Conservation (phyloP, 2,329 filamentous ascomycete species). For the Intubia oerlemansii region DNA sequence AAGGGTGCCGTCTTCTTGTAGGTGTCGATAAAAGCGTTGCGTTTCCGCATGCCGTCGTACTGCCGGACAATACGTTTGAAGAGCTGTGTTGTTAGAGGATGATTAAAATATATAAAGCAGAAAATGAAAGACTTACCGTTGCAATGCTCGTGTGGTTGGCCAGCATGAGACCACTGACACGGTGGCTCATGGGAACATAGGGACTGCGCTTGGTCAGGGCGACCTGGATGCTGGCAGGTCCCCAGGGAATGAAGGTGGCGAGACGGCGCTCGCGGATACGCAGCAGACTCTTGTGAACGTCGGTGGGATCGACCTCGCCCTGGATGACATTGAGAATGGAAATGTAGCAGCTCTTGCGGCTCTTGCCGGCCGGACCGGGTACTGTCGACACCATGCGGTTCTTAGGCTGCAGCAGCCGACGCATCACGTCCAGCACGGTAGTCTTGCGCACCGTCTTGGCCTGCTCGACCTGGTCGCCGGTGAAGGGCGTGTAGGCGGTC, state of each 20-base stretch:
- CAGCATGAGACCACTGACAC: constrained; percentile 90
- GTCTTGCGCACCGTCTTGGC: constrained; percentile 97
- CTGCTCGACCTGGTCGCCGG: constrained; percentile 85
- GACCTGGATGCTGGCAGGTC: constrained; percentile 91
- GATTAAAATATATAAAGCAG: no score
- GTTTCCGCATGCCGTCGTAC: constrained; percentile 86
- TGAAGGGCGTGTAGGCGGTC: constrained; percentile 96
- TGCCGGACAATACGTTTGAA: constrained; percentile 88
- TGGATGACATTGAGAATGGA: constrained; percentile 98
- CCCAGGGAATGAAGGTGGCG: constrained; percentile 96
- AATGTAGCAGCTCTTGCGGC: constrained; percentile 95
- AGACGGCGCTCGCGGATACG: constrained; percentile 86
- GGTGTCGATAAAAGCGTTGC: constrained; percentile 86
- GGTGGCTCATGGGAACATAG: constrained; percentile 82
- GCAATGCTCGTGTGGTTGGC: constrained; percentile 96
- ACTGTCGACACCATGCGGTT: constrained; percentile 98
- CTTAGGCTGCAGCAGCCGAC: constrained; percentile 84
- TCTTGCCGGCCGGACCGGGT: constrained; percentile 29
- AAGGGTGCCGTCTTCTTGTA: constrained; percentile 96
- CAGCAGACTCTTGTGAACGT: constrained; percentile 93
- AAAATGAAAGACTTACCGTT: no score
- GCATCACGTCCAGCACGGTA: constrained; percentile 94
- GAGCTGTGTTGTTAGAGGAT: no score
- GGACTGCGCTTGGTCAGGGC: constrained; percentile 91
- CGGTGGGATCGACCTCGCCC: constrained; percentile 92